A percentile compares a stretch with the other conserved stretches of the same genome.
Conservation (phyloP, 2,329 filamentous ascomycete genomes). For the Ascochyta lentis region DNA sequence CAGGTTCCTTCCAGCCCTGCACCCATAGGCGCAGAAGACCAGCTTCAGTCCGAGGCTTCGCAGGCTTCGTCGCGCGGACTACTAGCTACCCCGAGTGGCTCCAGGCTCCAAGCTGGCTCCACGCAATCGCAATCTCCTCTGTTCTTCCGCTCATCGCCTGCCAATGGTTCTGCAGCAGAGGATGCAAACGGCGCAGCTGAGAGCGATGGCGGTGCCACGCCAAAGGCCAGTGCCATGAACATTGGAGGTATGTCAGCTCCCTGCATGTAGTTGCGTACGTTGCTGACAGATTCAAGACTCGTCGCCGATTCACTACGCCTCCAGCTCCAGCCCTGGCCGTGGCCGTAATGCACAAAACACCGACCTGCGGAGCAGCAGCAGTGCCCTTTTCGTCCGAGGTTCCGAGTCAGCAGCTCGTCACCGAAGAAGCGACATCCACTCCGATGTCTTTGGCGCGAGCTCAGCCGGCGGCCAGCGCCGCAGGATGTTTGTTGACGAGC, state of each 20-base stretch:
- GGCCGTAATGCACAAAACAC: conserved; percentile 65
- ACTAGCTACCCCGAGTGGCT: conserved; percentile 56
- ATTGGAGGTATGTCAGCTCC: conserved; percentile 63
- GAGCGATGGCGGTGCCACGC: conserved; percentile 71
- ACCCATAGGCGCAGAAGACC: conserved; percentile 51
- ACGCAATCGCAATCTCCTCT: conserved; percentile 82
- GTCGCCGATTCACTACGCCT: conserved; percentile 88
- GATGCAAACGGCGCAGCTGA: conserved; percentile 52
- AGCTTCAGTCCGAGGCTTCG: conserved; percentile 52
- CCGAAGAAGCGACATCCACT: conserved; percentile 85
- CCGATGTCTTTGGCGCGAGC: conserved; percentile 63
- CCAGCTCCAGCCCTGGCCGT: conserved; percentile 85
- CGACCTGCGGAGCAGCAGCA: conserved; percentile 81
- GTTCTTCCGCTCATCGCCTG: conserved; percentile 72
- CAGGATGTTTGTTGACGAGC: conserved; percentile 69
- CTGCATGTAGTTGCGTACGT: conserved; percentile 2
- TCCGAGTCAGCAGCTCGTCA: conserved; percentile 64
- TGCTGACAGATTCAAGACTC: conserved; percentile 67
- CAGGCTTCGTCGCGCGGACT: conserved; percentile 49
- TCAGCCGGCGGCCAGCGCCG: conserved; percentile 57
- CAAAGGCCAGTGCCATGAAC: conserved; percentile 67
- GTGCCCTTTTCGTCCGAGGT: conserved; percentile 80
- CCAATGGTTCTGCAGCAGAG: conserved; percentile 51
- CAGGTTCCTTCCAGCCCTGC: conserved; percentile 62
- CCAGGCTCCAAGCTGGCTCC: conserved; percentile 51